A percentile compares a stretch with the other conserved stretches of the same genome.
Evolutionary conservation across 169 alveolate species (phyloP).

Genomic region (Nephromyces sp.): DNA sequence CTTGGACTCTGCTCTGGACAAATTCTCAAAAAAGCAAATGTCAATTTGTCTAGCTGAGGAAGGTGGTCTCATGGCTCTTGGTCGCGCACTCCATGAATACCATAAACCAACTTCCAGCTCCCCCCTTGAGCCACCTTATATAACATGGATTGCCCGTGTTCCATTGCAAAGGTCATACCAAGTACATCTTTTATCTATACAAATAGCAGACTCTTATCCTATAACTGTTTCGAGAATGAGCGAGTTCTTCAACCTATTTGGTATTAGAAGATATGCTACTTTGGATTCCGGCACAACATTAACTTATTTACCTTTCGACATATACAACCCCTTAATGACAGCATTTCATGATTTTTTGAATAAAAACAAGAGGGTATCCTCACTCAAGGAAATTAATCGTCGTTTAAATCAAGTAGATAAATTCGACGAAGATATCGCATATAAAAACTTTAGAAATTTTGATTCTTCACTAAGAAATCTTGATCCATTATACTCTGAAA

Average conservation of each 20-base stretch:
- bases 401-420: no score
- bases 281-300: slow-evolving; percentile 49
- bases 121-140: slow-evolving; percentile 4
- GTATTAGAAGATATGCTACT: not conserved
- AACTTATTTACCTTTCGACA: slow-evolving; percentile 40
- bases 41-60: slow-evolving; percentile 16
- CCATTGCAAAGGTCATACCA: not conserved
- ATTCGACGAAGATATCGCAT: no score
- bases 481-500: no score
- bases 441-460: not conserved
- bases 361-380: not conserved
- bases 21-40: not conserved
- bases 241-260: not conserved
- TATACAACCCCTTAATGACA: slow-evolving; percentile 27
- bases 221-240: not conserved
- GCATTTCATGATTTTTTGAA: slow-evolving; percentile 17
- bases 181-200: not conserved
- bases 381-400: no score
- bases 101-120: not conserved
- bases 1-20: not conserved
- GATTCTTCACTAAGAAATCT: not conserved
- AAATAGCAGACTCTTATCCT: not conserved
- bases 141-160: not conserved
- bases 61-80: slow-evolving; percentile 4
- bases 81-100: slow-evolving; percentile 10